Evolutionary conservation across 2,329 filamentous ascomycete species (phyloP), one percentile per base, ranked within the genome.

Genomic region (Colletotrichum agaves): DNA sequence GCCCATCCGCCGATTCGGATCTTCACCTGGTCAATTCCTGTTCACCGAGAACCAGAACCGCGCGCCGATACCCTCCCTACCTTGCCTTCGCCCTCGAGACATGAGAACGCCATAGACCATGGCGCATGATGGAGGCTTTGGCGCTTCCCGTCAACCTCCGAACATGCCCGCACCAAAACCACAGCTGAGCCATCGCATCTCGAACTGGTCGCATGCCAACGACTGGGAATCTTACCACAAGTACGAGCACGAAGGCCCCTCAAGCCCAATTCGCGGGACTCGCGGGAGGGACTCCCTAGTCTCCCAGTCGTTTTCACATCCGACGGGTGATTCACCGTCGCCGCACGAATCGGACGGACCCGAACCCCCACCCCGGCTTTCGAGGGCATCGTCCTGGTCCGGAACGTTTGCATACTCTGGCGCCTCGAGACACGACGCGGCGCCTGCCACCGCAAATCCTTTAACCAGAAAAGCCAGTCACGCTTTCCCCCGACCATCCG

Each of bases 261-360:
- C 70, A 39, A 50, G 71, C 44, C 67, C 75, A 5, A 67, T 80
- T 33, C 76, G 77, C 7, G 76, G 75, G 13, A 78, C 79, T 33
- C 76, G 77, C 6, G 76, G 75, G 13, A 78, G 77, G 19, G 78
- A 78, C 58, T 80, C 81, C 13, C 74, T 82, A 59, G 77, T 79
- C 17, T 82, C 81, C n/a, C 75, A 78, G 57, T 79, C 81, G 4
- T 69, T 72, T 41, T 78, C 81, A 2, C 70, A 72, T 43, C 78
- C 81, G 2, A 69, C 72, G 43, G 69, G 73, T 15, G 65, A 59
- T 46, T 47, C 47, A 27, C 59, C 62, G 21, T 59, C 43, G 2
- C 60, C 61, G 44, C 33, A 61, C 23, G 50, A 46, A 19, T 33
- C 39, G 12, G 56, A 67, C 56, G 49, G 62, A 33, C 19, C 33